Evolutionary conservation across 2,329 filamentous ascomycete genomes (phyloP).

Genomic region (Apiospora koreana): DNA sequence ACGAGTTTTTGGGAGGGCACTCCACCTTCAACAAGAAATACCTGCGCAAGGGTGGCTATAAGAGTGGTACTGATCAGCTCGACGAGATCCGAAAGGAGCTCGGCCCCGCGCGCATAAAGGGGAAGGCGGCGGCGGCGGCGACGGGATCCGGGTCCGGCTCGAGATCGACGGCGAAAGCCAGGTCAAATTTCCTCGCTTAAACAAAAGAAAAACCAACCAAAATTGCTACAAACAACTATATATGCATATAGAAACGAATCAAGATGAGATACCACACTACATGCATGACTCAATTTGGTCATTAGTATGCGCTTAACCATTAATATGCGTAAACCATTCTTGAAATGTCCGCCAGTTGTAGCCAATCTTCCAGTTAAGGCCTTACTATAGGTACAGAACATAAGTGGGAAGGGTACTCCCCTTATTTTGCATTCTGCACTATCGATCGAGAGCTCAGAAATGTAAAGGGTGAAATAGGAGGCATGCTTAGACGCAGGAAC

Average conservation of each 20-base stretch:
- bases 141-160: conserved; percentile 8
- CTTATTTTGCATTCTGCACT: no score
- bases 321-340: no score
- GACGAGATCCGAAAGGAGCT: conserved; percentile 84
- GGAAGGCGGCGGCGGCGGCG: conserved; percentile 21
- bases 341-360: background rate
- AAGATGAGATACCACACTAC: background rate
- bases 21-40: conserved; percentile 71
- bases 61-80: conserved; percentile 82
- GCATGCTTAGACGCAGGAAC: no score
- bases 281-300: background rate
- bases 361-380: no score
- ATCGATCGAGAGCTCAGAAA: no score
- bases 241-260: background rate
- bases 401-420: no score
- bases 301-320: background rate
- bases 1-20: conserved; percentile 83
- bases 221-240: background rate
- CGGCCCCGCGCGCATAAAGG: conserved; percentile 69
- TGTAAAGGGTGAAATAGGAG: no score
- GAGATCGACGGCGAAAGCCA: conserved; percentile 13
- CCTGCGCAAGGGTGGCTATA: conserved; percentile 78
- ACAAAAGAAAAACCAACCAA: background rate
- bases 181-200: background rate
- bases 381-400: no score